These are phyloP conservation scores for Pseudogymnoascus sp. DNA, from an alignment of 2,329 filamentous ascomycete species.

Conservation along the genomic window DNA sequence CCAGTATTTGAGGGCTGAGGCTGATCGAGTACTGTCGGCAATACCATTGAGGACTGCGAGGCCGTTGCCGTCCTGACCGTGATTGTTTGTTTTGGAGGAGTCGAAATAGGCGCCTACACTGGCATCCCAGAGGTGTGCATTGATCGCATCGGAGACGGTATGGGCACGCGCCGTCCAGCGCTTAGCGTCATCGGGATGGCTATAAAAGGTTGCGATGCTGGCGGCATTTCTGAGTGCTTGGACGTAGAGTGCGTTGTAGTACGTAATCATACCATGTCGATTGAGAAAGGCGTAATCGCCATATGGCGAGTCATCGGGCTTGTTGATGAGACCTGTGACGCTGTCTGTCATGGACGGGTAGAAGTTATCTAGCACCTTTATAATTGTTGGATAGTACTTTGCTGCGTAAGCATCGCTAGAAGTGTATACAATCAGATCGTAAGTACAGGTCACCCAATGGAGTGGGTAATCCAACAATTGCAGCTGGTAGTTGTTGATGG, in stretches of 20 bases:
- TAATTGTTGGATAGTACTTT: conserved; percentile 35
- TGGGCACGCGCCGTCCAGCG: conserved; percentile 34
- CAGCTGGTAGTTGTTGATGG: conserved; percentile 38
- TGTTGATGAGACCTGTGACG: conserved; percentile 34
- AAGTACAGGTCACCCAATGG: conserved; percentile 43
- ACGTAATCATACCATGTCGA: conserved; percentile 39
- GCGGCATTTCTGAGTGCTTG: conserved; percentile 38
- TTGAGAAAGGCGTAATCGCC: conserved; percentile 45
- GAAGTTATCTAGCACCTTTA: conserved; percentile 36
- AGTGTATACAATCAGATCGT: conserved; percentile 42
- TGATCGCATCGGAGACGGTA: conserved; percentile 29
- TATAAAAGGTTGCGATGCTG: conserved; percentile 31
- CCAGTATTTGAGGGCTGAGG: conserved; percentile 34
- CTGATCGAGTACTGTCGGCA: conserved; percentile 24
- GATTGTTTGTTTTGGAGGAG: conserved; percentile 28
- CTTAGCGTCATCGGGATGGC: conserved; percentile 26
- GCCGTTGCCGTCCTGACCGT: conserved; percentile 45
- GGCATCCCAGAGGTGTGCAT: conserved; percentile 32
- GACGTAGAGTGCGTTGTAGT: conserved; percentile 45
- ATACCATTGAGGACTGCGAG: conserved; percentile 36
- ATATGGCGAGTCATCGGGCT: conserved; percentile 33
- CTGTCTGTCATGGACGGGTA: conserved; percentile 36
- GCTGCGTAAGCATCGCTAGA: conserved; percentile 36
- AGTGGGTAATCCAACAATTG: conserved; percentile 44
- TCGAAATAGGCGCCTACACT: conserved; percentile 38